Base-by-base conservation (phyloP, 306 rosid species). In the Prinsepia uniflora region DNA sequence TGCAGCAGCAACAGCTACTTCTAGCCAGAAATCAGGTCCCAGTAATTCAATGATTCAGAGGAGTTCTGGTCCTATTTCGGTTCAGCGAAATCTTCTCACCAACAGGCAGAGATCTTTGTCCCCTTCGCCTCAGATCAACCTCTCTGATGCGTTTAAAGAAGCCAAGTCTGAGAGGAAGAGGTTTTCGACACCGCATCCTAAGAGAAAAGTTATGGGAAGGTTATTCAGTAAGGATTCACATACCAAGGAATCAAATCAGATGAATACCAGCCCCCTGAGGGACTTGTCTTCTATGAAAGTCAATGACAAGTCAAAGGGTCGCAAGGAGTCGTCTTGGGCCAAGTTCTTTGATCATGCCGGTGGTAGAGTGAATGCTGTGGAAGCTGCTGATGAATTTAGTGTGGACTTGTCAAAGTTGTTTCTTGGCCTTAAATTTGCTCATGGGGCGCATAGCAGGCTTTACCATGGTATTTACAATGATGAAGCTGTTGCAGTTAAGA, bases 371-470 rank as follows among this genome's bases (percentile, higher is more conserved):
- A 78, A 79, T 44, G 92, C 96, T 5, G 83, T 86, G 68, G 99
- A 85, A 80, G 83, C 89, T 17, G 85, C 82, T 0, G 97, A 91
- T 46, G 97, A 87, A 49, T 91, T 79, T 87, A 75, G 78, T 68
- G 88, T 86, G 65, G 99, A 95, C 73, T 80, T 91, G 81, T 89
- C 97, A 3, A 74, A 89, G 81, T 65, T 95, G 78, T 87, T 86
- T 81, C 76, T 95, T 52, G 99, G 97, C 41, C 81, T 79, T n/a
- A 91, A 75, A 79, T 95, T 95, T 72, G 99, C 99, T 68, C 99
- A 95, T 77, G 99, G 99, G 6, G 96, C 97, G 24, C 96, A 91
- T 78, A 95, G 99, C 81, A 73, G 96, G 55, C 96, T 95, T 39
- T 95, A 95, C 78, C 97, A 85, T 71, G 99, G 99, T 73, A 81